These are phyloP conservation scores for Colletotrichum liaoningense DNA, from an alignment of 2,329 filamentous ascomycete species.

Conservation along the genomic window DNA sequence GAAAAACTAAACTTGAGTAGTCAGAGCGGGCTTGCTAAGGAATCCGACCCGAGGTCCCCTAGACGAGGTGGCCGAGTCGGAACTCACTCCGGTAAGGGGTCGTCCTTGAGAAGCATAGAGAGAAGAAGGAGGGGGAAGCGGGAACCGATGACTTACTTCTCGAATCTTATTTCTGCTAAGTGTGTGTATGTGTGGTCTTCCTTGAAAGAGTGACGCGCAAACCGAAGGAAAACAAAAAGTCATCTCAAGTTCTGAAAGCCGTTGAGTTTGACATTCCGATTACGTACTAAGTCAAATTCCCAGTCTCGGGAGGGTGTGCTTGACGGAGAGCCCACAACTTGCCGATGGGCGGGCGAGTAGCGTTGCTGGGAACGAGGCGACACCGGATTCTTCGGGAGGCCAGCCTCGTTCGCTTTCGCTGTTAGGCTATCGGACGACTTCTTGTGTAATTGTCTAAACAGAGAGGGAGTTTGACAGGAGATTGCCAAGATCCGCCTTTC, in stretches of 20 bases:
- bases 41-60: neutral
- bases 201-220: too few species aligned
- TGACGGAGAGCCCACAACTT: neutral
- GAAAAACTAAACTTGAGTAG: too few species aligned
- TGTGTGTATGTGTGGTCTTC: neutral
- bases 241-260: neutral
- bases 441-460: neutral
- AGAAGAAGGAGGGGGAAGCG: neutral
- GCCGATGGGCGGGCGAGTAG: neutral
- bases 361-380: neutral
- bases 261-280: neutral
- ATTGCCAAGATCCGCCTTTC: neutral
- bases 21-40: neutral
- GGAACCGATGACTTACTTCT: neutral
- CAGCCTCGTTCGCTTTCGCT: neutral
- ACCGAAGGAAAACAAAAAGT: neutral
- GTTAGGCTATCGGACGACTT: conserved; percentile 4
- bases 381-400: neutral
- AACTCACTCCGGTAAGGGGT: neutral
- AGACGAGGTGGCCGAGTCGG: neutral
- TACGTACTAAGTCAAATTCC: neutral
- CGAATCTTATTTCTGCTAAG: neutral
- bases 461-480: neutral
- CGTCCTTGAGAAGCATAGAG: neutral
- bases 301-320: neutral